phyloP scores from a whole-genome alignment of 169 alveolate genomes.

The Babesia bigemina region DNA sequence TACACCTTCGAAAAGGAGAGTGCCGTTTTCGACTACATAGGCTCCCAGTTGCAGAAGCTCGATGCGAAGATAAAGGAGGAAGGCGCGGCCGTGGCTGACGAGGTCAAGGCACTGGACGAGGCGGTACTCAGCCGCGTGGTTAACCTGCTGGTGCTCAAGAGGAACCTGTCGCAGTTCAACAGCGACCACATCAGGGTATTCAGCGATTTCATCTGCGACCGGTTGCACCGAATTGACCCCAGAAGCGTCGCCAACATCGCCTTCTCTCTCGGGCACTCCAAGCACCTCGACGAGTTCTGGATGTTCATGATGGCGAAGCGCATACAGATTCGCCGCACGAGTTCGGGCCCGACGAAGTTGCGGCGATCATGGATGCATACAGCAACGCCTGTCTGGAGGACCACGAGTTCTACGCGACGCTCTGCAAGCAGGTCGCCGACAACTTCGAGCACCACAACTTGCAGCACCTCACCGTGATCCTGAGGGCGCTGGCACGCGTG shows the following conservation, averaged over 20 bases:
- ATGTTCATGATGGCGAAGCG: slow-evolving; percentile 72
- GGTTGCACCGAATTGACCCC: slow-evolving; percentile 57
- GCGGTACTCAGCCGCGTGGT: slow-evolving; percentile 33
- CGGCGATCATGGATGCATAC: slow-evolving; percentile 66
- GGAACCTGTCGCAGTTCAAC: slow-evolving; percentile 37
- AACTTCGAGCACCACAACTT: slow-evolving; percentile 33
- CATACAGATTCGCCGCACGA: slow-evolving; percentile 34
- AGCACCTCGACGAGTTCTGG: slow-evolving; percentile 71
- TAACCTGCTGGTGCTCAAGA: slow-evolving; percentile 37
- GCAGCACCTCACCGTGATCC: slow-evolving; percentile 41
- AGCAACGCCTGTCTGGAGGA: slow-evolving; percentile 67
- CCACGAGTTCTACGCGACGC: slow-evolving; percentile 40
- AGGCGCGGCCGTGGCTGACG: slow-evolving; percentile 1
- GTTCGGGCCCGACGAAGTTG: slow-evolving; percentile 59
- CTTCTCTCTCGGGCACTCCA: slow-evolving; percentile 60
- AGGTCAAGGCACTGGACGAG: slow-evolving; percentile 35
- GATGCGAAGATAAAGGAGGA: slow-evolving; percentile 34
- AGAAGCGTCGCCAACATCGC: slow-evolving; percentile 54
- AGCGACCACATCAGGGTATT: slow-evolving; percentile 53
- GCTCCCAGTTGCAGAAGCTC: slow-evolving; percentile 32
- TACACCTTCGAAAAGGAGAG: slow-evolving; percentile 59
- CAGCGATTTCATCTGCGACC: slow-evolving; percentile 64
- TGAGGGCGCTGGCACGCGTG: slow-evolving; percentile 56
- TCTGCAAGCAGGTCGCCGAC: slow-evolving; percentile 38
- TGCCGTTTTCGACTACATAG: slow-evolving; percentile 27